A percentile compares a stretch with the other conserved stretches of the same genome.
phyloP scores from a whole-genome alignment of 2,329 filamentous ascomycete species.

The Apiospora arundinis region DNA sequence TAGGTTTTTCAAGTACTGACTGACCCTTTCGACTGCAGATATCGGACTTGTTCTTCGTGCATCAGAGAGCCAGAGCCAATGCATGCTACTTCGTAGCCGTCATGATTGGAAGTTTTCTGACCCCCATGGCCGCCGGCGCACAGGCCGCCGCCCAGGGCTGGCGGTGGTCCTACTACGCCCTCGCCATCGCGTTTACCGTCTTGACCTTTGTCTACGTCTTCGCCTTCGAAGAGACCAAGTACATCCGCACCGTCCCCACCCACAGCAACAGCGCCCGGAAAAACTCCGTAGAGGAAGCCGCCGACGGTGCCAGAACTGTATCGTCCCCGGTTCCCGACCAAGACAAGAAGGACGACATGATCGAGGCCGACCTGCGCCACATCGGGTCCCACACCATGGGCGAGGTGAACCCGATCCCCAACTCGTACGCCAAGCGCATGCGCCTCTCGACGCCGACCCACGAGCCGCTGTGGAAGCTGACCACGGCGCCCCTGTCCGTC shows the following conservation, averaged over 20 bases:
- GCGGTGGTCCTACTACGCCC: constrained; percentile 40
- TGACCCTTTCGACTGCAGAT: constrained; percentile 30
- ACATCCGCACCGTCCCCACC: constrained; percentile 27
- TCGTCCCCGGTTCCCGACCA: neutral
- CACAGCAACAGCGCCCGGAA: neutral
- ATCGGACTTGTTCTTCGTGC: constrained; percentile 42
- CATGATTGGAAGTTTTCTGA: constrained; percentile 41
- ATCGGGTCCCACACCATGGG: neutral
- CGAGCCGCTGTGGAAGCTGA: constrained; percentile 16
- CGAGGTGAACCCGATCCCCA: neutral
- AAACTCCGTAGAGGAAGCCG: neutral
- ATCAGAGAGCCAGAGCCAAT: constrained; percentile 40
- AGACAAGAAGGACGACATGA: constrained; percentile 20
- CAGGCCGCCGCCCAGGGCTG: constrained; percentile 35
- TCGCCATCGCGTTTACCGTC: constrained; percentile 28
- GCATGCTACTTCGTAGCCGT: constrained; percentile 41
- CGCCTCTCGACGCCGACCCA: constrained; percentile 20
- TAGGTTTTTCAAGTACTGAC: too few relatives aligned
- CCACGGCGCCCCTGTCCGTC: constrained; percentile 13
- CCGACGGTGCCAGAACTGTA: neutral
- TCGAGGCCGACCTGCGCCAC: neutral
- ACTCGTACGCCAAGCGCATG: constrained; percentile 22
- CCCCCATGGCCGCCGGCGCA: constrained; percentile 40
- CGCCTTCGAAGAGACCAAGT: constrained; percentile 37
- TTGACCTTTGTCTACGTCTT: constrained; percentile 26